Evolutionary conservation across 495 filamentous ascomycete species (phyloP).

Genomic region (Delitschia confertaspora): DNA sequence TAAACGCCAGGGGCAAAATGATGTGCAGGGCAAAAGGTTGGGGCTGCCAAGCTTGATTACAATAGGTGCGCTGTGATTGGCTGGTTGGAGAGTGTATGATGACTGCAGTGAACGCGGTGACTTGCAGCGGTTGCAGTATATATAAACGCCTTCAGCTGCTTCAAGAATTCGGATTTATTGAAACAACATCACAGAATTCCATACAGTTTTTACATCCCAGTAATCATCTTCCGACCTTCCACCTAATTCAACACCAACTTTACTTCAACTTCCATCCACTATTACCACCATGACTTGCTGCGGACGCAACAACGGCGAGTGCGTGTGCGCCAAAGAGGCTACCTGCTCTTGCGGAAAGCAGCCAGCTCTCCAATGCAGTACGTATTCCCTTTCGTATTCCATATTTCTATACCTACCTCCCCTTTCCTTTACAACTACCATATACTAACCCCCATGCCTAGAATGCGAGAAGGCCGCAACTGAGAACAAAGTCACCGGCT

Average conservation of each 20-base stretch:
- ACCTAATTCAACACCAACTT: neutral
- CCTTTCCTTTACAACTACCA: neutral
- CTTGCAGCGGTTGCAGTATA: no score
- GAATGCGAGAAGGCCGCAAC: slow-evolving; percentile 62
- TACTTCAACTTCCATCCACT: slow-evolving; percentile 8
- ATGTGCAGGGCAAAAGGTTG: no score
- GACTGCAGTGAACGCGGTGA: no score
- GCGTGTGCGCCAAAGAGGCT: slow-evolving; percentile 55
- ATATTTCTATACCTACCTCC: neutral
- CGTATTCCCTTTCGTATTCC: slow-evolving; percentile 4
- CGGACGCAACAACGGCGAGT: slow-evolving; percentile 46
- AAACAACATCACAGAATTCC: no score
- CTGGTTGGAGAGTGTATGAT: neutral
- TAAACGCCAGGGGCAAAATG: no score
- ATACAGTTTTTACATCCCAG: neutral
- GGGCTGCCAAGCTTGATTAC: neutral
- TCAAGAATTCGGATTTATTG: neutral
- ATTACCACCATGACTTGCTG: slow-evolving; percentile 56
- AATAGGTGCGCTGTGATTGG: neutral
- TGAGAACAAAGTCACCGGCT: slow-evolving; percentile 66
- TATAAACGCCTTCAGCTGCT: no score
- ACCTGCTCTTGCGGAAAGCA: slow-evolving; percentile 86
- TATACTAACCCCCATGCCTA: slow-evolving; percentile 2
- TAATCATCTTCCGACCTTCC: neutral
- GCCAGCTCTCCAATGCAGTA: slow-evolving; percentile 68